These are phyloP conservation scores for Solanum sparsipilum DNA, from an alignment of 257 asterid species.

Conservation along the genomic window DNA sequence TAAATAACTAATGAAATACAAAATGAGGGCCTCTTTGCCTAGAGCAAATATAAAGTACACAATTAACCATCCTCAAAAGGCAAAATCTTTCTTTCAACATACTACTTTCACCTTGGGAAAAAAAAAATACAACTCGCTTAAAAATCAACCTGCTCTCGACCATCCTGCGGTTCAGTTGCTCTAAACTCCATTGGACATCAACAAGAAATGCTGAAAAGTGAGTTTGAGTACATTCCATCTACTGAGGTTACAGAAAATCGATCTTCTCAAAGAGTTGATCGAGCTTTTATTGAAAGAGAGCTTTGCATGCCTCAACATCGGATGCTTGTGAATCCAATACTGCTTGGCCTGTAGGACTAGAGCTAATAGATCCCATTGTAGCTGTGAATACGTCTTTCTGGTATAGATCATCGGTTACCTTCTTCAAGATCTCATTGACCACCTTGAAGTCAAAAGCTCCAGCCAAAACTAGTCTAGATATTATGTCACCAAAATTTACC, in stretches of 20 bases:
- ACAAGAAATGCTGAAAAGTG: neutral
- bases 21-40: slow-evolving; percentile 23
- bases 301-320: slow-evolving; percentile 53
- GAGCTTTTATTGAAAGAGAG: slow-evolving; percentile 31
- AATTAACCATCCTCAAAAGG: slow-evolving; percentile 27
- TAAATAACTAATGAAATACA: slow-evolving; percentile 45
- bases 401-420: slow-evolving; percentile 44
- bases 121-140: slow-evolving; percentile 33
- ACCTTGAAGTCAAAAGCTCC: slow-evolving; percentile 53
- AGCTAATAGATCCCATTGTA: slow-evolving; percentile 20
- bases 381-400: slow-evolving; percentile 49
- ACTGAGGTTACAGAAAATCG: slow-evolving; percentile 8
- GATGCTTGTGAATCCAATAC: slow-evolving; percentile 56
- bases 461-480: slow-evolving; percentile 50
- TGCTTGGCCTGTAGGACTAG: slow-evolving; percentile 36
- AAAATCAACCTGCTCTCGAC: slow-evolving; percentile 15
- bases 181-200: neutral
- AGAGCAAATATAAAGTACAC: slow-evolving; percentile 19
- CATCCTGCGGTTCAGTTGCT: slow-evolving; percentile 2
- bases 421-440: slow-evolving; percentile 44
- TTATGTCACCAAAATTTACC: slow-evolving; percentile 60
- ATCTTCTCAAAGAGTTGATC: neutral
- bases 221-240: slow-evolving; percentile 15
- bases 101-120: slow-evolving; percentile 21
- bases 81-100: slow-evolving; percentile 23